Conservation (phyloP, 1,139 yeast genomes). For the Kodamaea fungicola region DNA sequence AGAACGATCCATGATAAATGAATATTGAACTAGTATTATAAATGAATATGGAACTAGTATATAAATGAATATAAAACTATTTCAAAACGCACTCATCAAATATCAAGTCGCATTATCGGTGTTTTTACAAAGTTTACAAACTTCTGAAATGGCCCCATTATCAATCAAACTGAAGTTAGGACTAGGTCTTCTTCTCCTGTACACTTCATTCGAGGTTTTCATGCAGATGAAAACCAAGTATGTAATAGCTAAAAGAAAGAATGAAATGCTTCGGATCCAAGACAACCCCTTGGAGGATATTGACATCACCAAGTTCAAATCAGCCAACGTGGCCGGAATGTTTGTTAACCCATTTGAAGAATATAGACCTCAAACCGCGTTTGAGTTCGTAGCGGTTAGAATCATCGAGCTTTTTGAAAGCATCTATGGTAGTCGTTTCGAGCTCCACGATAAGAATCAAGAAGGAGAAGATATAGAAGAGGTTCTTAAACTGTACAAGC, state of each 20-base stretch:
- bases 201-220: constrained; percentile 66
- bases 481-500: constrained; percentile 55
- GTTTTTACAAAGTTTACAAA: too few species aligned
- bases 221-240: constrained; percentile 54
- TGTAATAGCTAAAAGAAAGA: constrained; percentile 53
- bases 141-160: constrained; percentile 3
- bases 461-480: constrained; percentile 53
- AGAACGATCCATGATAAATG: too few species aligned
- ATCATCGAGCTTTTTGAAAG: constrained; percentile 66
- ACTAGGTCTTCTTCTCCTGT: constrained; percentile 55
- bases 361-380: constrained; percentile 83
- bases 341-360: constrained; percentile 92
- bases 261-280: constrained; percentile 24
- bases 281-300: constrained; percentile 8
- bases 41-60: too few species aligned
- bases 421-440: constrained; percentile 60
- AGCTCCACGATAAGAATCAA: constrained; percentile 40
- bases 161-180: constrained; percentile 39
- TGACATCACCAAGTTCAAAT: constrained; percentile 34
- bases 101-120: too few species aligned
- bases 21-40: too few species aligned
- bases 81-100: too few species aligned
- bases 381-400: constrained; percentile 76
- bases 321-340: constrained; percentile 68
- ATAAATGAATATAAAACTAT: too few species aligned